A percentile compares a stretch with the other conserved stretches of the same genome.
Conservation (phyloP, 306 rosid genomes). For the Hippophae gyantsensis region DNA sequence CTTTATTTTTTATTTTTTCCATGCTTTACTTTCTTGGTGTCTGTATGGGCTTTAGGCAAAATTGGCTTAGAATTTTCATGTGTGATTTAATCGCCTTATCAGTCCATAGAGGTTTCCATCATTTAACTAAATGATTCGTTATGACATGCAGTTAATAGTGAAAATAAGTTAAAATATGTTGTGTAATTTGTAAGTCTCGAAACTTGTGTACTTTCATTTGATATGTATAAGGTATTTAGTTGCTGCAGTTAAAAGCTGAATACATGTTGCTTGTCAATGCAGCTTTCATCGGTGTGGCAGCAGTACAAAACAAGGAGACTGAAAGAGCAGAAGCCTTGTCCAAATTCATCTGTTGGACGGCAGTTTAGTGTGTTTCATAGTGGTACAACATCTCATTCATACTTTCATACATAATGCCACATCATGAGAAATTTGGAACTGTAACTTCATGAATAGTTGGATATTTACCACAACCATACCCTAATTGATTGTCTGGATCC, state of each 20-base stretch:
- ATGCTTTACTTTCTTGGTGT: too few species aligned
- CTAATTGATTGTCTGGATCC: too few species aligned
- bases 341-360: conserved; percentile 47
- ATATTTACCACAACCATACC: too few species aligned
- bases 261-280: conserved; percentile 16
- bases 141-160: not conserved
- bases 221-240: too few species aligned
- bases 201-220: too few species aligned
- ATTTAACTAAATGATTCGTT: not conserved
- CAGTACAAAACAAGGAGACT: conserved; percentile 48
- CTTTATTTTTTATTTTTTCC: too few species aligned
- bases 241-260: too few species aligned
- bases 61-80: too few species aligned
- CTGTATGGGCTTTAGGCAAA: too few species aligned
- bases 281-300: conserved; percentile 88
- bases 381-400: not conserved
- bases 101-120: not conserved
- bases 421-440: not conserved
- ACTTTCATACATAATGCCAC: too few species aligned
- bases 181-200: too few species aligned
- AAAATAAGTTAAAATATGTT: not conserved
- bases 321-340: conserved; percentile 83
- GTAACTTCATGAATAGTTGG: not conserved
- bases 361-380: conserved; percentile 38
- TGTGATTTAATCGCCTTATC: too few species aligned